A percentile compares a stretch with the other conserved stretches of the same genome.
Conservation (phyloP, 2,329 filamentous ascomycete genomes). For the Colletotrichum agaves region DNA sequence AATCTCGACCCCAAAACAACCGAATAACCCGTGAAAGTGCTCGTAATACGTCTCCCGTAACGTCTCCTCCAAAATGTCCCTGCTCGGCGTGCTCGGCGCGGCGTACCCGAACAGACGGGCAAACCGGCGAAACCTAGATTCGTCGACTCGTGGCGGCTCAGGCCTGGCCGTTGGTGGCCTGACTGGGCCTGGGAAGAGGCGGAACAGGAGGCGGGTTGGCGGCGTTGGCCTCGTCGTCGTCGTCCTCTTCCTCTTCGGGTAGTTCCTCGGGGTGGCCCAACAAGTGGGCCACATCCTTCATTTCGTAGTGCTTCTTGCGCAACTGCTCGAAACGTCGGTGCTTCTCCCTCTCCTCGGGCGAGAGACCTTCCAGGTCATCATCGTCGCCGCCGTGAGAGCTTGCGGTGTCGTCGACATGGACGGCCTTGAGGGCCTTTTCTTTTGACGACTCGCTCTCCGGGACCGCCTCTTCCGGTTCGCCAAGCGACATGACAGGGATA, state of each 20-base stretch:
- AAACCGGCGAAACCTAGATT: neutral
- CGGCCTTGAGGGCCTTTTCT: conserved; percentile 49
- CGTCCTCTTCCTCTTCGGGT: conserved; percentile 70
- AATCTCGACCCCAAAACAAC: conserved; percentile 30
- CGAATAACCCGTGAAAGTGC: conserved; percentile 33
- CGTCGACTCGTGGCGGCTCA: conserved; percentile 10
- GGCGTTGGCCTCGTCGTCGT: conserved; percentile 59
- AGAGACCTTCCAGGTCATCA: conserved; percentile 63
- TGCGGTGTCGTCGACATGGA: conserved; percentile 77
- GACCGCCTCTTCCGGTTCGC: conserved; percentile 85
- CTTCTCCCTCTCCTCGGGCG: conserved; percentile 85
- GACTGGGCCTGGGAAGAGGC: conserved; percentile 49
- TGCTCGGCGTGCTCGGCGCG: conserved; percentile 8
- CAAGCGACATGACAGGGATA: conserved; percentile 91
- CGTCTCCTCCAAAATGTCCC: conserved; percentile 10
- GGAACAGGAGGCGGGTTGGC: conserved; percentile 53
- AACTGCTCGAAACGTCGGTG: conserved; percentile 90
- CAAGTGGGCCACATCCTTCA: conserved; percentile 91
- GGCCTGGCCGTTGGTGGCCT: conserved; percentile 36
- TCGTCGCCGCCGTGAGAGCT: conserved; percentile 68
- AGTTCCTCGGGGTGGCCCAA: conserved; percentile 80
- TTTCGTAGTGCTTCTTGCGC: conserved; percentile 98
- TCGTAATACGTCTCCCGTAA: conserved; percentile 21
- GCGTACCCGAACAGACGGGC: neutral
- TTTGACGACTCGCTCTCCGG: conserved; percentile 57